Conservation (phyloP, 73 alveolate species). For the Tetrahymena malaccensis region DNA sequence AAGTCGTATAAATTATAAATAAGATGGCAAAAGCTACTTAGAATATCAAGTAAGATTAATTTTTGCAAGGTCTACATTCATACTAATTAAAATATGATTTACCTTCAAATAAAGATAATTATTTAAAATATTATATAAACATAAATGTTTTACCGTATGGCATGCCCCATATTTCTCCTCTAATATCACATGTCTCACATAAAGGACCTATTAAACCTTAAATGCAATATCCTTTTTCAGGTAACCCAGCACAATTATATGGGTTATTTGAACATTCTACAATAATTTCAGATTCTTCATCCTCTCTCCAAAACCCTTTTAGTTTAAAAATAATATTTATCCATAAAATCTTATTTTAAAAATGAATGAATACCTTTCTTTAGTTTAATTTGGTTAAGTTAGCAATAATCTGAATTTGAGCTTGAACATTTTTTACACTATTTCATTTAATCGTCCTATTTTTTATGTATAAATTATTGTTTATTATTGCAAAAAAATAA, state of each 20-base stretch:
- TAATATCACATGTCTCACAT: not conserved
- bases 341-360: too few species aligned
- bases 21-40: not conserved
- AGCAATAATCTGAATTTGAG: not conserved
- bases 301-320: not conserved
- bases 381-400: not conserved
- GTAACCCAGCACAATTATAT: not conserved
- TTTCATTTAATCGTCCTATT: not conserved
- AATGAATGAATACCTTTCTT: not conserved
- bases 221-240: not conserved
- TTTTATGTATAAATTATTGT: too few species aligned
- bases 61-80: not conserved
- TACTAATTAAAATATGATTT: not conserved
- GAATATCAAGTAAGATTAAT: too few species aligned
- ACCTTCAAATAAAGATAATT: too few species aligned
- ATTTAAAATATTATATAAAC: too few species aligned
- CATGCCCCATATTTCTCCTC: not conserved
- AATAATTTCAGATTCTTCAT: not conserved
- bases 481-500: too few species aligned
- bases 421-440: not conserved
- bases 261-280: not conserved
- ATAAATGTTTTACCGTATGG: not conserved
- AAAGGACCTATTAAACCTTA: not conserved
- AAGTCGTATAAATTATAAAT: not conserved
- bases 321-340: too few species aligned